phyloP scores from a whole-genome alignment of 2,329 filamentous ascomycete species.

The Fusarium sarcochroum region DNA sequence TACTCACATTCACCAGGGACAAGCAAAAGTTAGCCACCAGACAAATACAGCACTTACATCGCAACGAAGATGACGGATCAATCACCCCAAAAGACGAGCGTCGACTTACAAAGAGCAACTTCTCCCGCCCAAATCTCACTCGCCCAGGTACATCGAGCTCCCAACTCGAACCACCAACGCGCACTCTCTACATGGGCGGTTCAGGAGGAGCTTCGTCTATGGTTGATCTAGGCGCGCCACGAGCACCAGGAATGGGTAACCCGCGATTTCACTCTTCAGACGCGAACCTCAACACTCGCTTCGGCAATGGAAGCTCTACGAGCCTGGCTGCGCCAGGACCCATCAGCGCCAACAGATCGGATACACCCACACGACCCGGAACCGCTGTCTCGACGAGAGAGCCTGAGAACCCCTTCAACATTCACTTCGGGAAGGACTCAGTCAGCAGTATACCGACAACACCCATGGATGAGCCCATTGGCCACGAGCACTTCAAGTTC shows the following conservation, averaged over 20 bases:
- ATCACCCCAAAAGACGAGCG: conserved; percentile 43
- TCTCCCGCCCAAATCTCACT: conserved; percentile 54
- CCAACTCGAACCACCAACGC: conserved; percentile 42
- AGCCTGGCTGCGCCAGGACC: conserved; percentile 54
- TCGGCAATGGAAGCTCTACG: conserved; percentile 54
- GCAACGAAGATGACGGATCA: conserved; percentile 11
- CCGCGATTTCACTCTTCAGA: conserved; percentile 56
- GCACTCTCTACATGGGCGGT: conserved; percentile 54
- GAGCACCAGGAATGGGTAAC: conserved; percentile 45
- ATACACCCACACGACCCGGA: conserved; percentile 52
- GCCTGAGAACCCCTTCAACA: conserved; percentile 64
- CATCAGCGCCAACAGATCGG: conserved; percentile 42
- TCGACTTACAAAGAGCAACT: conserved; percentile 54
- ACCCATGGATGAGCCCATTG: conserved; percentile 49
- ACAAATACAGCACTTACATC: conserved; percentile 32
- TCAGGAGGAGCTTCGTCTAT: conserved; percentile 60
- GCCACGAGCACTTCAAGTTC: conserved; percentile 59
- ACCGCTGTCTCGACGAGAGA: conserved; percentile 54
- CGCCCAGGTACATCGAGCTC: conserved; percentile 61
- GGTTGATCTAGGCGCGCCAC: conserved; percentile 58
- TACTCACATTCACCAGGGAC: conserved; percentile 39
- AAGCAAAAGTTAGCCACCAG: conserved; percentile 38
- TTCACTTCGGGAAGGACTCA: conserved; percentile 58
- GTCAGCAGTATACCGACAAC: conserved; percentile 46
- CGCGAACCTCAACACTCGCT: conserved; percentile 55